Evolutionary conservation across 176 grass and related monocot genomes (phyloP), one percentile per base, ranked within the genome.

Genomic region (Triticum timopheevii): DNA sequence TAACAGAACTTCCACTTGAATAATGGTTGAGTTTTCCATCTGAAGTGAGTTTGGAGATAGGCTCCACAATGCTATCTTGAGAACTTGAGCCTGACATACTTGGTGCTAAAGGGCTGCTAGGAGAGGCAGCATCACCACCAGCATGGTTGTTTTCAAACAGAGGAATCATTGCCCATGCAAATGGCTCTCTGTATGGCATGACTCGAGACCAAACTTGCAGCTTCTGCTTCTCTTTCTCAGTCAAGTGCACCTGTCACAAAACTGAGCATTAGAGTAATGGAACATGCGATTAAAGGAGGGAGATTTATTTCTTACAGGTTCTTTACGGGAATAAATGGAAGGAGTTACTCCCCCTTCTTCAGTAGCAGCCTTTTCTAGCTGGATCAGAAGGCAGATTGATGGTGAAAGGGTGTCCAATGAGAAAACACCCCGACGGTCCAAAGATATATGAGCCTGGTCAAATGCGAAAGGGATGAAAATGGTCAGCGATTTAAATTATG

Each of bases 311-410:
- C 93, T 98, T 92, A 99, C 97, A 88, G 97, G 94, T 85, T 99
- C 97, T 84, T 99, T 99, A 85, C 94, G 94, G 84, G 97, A 99
- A 96, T 99, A 99, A 89, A 93, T 90, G 20, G 94, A 99, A 45
- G 97, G 80, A 67, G 97, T 94, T 80, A 96, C 90, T 50, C 97
- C 97, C 81, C 97, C 94, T 93, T 99, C 97, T 90, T 99, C 97
- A 58, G 92, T 92, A 86, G 94, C 94, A 71, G 89, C 85, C 69
- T 93, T 99, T 80, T 99, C 97, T 76, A 99, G 83, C 73, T 99
- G 97, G 85, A 99, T 89, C 45, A 99, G 88, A 67, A 99, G 90
- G 80, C 97, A 99, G 58, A 96, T 83, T 69, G 97, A 99, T 81
- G 94, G 84, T 64, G 97, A 96, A 85, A 92, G 90, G 80, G 87